These are phyloP conservation scores for Colletotrichum tamarilloi DNA, from an alignment of 2,329 filamentous ascomycete species.

Conservation along the genomic window DNA sequence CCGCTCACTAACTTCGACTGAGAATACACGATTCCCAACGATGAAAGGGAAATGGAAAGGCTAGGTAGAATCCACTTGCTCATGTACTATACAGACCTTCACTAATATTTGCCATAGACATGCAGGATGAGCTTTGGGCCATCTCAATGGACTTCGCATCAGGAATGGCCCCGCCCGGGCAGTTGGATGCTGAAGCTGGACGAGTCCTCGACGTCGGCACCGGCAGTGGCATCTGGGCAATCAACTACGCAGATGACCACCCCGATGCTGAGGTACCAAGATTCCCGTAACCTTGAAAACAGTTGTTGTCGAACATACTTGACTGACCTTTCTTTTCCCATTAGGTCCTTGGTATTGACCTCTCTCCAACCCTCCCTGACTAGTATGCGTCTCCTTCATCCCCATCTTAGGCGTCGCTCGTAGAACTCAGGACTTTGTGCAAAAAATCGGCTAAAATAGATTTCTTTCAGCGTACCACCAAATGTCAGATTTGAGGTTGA, in stretches of 20 bases:
- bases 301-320: too few relatives aligned
- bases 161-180: constrained; percentile 12
- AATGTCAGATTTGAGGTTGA: constrained; percentile 61
- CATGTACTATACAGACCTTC: background rate
- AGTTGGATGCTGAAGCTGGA: constrained; percentile 28
- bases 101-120: constrained; percentile 44
- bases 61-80: background rate
- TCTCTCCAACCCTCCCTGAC: constrained; percentile 50
- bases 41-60: constrained; percentile 16
- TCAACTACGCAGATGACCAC: constrained; percentile 52
- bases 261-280: constrained; percentile 42
- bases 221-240: constrained; percentile 44
- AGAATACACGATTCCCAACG: constrained; percentile 28
- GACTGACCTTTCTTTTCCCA: too few relatives aligned
- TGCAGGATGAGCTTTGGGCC: constrained; percentile 65
- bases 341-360: constrained; percentile 50
- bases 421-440: too few relatives aligned
- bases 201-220: constrained; percentile 42
- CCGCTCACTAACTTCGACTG: background rate
- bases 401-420: background rate
- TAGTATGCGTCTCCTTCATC: constrained; percentile 39
- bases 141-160: constrained; percentile 48
- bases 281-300: too few relatives aligned
- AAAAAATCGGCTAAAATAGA: constrained; percentile 36
- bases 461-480: constrained; percentile 51